Conservation (phyloP, 2,329 filamentous ascomycete genomes). For the Uncinocarpus reesii region DNA sequence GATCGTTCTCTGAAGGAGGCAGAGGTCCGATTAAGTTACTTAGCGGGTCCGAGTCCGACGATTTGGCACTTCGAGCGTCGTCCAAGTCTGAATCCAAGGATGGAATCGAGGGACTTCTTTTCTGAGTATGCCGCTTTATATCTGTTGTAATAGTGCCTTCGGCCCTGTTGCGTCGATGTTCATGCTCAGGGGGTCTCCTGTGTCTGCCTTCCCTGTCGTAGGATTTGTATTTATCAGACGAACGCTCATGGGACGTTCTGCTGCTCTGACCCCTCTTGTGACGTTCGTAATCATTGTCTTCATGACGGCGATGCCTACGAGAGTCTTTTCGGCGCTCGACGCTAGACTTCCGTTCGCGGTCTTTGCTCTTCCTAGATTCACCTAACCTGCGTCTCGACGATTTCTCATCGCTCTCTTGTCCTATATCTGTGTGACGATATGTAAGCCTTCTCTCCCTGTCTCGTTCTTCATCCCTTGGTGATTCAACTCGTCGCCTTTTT, state of each 20-base stretch:
- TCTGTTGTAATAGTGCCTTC: not conserved
- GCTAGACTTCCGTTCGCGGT: not conserved
- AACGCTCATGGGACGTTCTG: not conserved
- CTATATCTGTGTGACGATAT: slow-evolving; percentile 21
- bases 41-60: slow-evolving; percentile 55
- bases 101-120: not conserved
- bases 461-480: slow-evolving; percentile 18
- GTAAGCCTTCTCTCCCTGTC: slow-evolving; percentile 18
- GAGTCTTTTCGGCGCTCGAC: not conserved
- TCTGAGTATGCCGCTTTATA: not conserved
- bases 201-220: not conserved
- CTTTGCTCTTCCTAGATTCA: not conserved
- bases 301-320: not conserved
- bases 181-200: not conserved
- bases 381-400: not conserved
- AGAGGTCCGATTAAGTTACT: slow-evolving; percentile 66
- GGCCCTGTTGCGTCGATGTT: not conserved
- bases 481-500: slow-evolving; percentile 20
- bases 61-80: slow-evolving; percentile 7
- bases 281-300: not conserved
- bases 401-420: slow-evolving; percentile 1
- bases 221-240: not conserved
- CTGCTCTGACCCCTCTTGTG: not conserved
- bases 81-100: not conserved
- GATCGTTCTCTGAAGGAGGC: slow-evolving; percentile 41